Evolutionary conservation across 1,284 basidiomycete genomes (phyloP), one percentile per base, ranked within the genome.

Genomic region (Fomitopsis palustris): DNA sequence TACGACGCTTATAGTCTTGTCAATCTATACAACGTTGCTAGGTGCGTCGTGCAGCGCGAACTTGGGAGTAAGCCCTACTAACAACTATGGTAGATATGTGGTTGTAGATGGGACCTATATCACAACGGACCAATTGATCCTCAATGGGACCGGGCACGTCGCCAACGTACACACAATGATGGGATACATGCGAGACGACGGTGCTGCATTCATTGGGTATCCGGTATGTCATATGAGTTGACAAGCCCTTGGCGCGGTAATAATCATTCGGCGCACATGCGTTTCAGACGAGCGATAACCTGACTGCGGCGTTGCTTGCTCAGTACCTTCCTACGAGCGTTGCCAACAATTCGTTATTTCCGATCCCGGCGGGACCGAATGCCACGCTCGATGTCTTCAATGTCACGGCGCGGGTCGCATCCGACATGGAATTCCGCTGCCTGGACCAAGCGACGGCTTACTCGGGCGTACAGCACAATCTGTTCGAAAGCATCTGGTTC

Each of bases 31-130:
- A 70, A 69, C 10, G 70, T 71, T 0, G 74, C 76, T 0, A 70
- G 74, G 70, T 76, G 33, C 14, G 66, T 66, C 2, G 29, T n/a
- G n/a, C n/a, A n/a, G n/a, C n/a, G n/a, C n/a, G n/a, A n/a, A n/a
- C n/a, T n/a, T n/a, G n/a, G n/a, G n/a, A n/a, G n/a, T n/a, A 21
- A 0, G 4, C 23, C n/a, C 9, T 2, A 27, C 3, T 41, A 17
- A 3, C 12, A 65, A 67, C 41, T 62, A 67, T 5, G 14, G 23
- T 38, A 78, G 78, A 58, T 78, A 73, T 53, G 64, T 78, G 19
- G 79, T 81, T 1, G 74, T 78, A 7, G 80, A 82, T 57, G 80
- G 80, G 2, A 77, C 73, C 9, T 77, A 72, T 62, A 71, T 81
- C 35, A 73, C 70, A 1, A 67, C 70, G 2, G 66, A 69, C n/a